phyloP scores from a whole-genome alignment of 306 rosid genomes.

The Morella rubra region DNA sequence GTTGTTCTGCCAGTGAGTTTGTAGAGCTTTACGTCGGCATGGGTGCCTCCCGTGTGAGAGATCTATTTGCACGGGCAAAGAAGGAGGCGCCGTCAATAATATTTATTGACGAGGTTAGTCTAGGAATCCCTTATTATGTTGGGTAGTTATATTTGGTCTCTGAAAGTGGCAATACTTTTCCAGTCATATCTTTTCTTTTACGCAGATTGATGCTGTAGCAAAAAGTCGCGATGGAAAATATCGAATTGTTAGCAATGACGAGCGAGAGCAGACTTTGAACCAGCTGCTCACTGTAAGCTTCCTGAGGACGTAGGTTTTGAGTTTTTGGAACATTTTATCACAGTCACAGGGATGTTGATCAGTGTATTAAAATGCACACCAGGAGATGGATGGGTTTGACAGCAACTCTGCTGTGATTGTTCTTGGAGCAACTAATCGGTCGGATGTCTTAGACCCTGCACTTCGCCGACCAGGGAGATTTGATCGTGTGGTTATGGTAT shows the following conservation, averaged over 20 bases:
- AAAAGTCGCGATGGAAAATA: conserved; percentile 98
- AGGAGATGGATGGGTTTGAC: conserved; percentile 99
- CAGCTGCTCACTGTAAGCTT: conserved; percentile 91
- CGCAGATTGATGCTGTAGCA: conserved; percentile 99
- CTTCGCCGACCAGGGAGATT: conserved; percentile 99
- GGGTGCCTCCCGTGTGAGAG: conserved; percentile 99
- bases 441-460: conserved; percentile 93
- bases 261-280: conserved; percentile 96
- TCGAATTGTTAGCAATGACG: conserved; percentile 93
- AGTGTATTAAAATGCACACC: conserved; percentile 30
- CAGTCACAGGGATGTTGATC: conserved; percentile 3
- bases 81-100: conserved; percentile 95
- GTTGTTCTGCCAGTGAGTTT: conserved; percentile 99
- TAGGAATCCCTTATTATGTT: conserved; percentile 11
- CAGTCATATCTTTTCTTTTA: conserved; percentile 23
- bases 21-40: conserved; percentile 98
- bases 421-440: conserved; percentile 94
- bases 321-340: conserved; percentile 21
- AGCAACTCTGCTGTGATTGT: conserved; percentile 94
- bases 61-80: conserved; percentile 98
- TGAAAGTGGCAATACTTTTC: conserved; percentile 13
- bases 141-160: conserved; percentile 21
- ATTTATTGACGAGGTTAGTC: conserved; percentile 84
- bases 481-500: conserved; percentile 91
- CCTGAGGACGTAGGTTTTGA: conserved; percentile 28